Base-by-base conservation (phyloP, 2,329 filamentous ascomycete genomes). In the Trichoderma breve region DNA sequence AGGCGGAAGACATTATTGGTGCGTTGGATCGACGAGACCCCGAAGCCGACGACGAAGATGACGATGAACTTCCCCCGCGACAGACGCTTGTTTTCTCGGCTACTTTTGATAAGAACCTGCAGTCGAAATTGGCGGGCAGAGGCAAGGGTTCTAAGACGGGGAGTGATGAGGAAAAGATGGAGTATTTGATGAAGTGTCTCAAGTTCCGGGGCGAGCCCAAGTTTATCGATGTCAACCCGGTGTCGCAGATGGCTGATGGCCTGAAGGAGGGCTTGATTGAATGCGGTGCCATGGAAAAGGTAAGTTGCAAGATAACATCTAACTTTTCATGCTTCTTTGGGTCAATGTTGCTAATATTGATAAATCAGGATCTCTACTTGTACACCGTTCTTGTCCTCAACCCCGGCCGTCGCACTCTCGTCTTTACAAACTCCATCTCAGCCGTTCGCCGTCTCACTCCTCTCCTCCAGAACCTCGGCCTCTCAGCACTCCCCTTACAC, bases 1-100 rank as follows among this genome's bases (percentile, higher is more conserved):
- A 99, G 80, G 90, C 95, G 5, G 92, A 95, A 75, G 92, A 97
- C 71, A 97, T 99, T 26, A 82, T 99, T 18, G 90, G 90, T 71
- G 90, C 93, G 0, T 83, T 99, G 11, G 94, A 98, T 77, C 87
- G 90, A 32, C 83, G 87, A 51, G 90, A 93, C 60, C 91, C 93
- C 2, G 86, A 88, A 21, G 85, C 87, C 26, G 85, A 83, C 0
- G 82, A 83, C 1, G 82, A 85, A 6, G 85, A 85, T 1, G 83
- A 83, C 11, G 81, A 84, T 0, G 77, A 81, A 7, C 75, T 81
- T 12, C 79, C 84, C 55, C 78, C 87, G 18, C 86, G 95, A 53
- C 96, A 99, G 79, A 98, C 95, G 0, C 87, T 99, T 0, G 94
- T 99, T 24, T 99, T 99, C 81, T 98, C 96, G 0, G 96, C 96